Conservation (phyloP, 192 early-diverging fungal genomes). For the Powellomyces hirtus region DNA sequence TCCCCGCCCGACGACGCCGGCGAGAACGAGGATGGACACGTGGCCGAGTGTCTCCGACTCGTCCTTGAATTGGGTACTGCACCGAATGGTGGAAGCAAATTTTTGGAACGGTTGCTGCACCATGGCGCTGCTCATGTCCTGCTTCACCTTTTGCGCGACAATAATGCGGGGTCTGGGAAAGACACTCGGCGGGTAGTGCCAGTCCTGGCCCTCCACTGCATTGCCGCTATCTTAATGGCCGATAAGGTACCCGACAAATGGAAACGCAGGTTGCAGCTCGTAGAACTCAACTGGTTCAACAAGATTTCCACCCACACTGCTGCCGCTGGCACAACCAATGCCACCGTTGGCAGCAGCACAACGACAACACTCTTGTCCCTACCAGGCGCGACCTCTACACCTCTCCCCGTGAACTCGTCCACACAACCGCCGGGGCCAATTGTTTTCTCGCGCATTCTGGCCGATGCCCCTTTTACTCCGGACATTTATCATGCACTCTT, state of each 20-base stretch:
- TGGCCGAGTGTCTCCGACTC: not conserved
- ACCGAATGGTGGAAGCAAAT: not conserved
- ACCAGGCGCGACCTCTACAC: too few relatives aligned
- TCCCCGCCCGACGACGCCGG: not conserved
- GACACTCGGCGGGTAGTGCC: not conserved
- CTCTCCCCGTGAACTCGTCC: not conserved
- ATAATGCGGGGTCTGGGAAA: too few relatives aligned
- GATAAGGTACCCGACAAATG: constrained; percentile 37
- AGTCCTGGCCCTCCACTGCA: constrained; percentile 14
- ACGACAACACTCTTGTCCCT: too few relatives aligned
- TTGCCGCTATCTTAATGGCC: constrained; percentile 1
- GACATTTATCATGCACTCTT: constrained; percentile 28
- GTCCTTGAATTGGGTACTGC: constrained; percentile 1
- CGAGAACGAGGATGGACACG: constrained; percentile 2
- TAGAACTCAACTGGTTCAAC: constrained; percentile 26
- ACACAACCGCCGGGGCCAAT: not conserved
- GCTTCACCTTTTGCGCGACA: not conserved
- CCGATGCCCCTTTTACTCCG: not conserved
- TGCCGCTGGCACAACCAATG: not conserved
- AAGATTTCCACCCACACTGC: not conserved
- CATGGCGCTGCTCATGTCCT: constrained; percentile 10
- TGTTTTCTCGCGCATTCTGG: constrained; percentile 10
- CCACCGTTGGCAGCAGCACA: too few relatives aligned
- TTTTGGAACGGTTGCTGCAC: constrained; percentile 13
- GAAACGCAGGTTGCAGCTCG: constrained; percentile 30